Evolutionary conservation across 139 green algal genomes (phyloP).

Genomic region (Haematococcus lacustris): DNA sequence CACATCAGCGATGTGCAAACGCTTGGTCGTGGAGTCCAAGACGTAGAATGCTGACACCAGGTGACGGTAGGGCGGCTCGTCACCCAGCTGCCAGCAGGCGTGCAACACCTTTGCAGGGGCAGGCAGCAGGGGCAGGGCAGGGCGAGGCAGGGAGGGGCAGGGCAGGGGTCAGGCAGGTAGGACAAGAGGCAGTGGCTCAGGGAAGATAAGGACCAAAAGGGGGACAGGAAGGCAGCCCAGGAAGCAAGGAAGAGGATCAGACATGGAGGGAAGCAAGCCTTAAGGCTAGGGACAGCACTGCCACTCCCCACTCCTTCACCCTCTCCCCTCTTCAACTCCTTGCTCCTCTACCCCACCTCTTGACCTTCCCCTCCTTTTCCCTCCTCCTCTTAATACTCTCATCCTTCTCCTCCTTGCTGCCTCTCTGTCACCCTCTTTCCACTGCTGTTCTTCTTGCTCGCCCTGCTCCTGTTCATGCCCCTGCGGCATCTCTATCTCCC

Average conservation of each 20-base stretch:
- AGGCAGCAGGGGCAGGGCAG: not conserved
- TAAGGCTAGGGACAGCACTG: not conserved
- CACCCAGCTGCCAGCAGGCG: slow-evolving; percentile 46
- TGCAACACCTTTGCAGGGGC: slow-evolving; percentile 10
- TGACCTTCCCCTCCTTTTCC: not conserved
- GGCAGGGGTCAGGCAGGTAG: not conserved
- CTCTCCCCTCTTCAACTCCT: slow-evolving; percentile 2
- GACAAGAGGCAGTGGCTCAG: not conserved
- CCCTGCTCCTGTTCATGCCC: not conserved
- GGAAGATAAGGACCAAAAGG: not conserved
- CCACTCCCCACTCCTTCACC: not conserved
- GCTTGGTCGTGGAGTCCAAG: slow-evolving; percentile 64
- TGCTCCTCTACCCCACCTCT: not conserved
- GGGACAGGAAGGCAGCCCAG: too few relatives aligned
- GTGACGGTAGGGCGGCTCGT: slow-evolving; percentile 69
- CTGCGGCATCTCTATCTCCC: too few relatives aligned
- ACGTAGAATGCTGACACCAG: slow-evolving; percentile 58
- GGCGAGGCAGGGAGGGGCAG: too few relatives aligned
- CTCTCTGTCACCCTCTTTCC: not conserved
- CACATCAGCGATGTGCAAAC: slow-evolving; percentile 45
- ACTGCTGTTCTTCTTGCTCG: slow-evolving; percentile 5
- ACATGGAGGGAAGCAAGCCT: not conserved
- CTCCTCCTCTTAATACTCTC: not conserved
- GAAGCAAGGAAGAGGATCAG: too few relatives aligned
- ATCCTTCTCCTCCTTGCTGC: not conserved